Evolutionary conservation across 805 yeast species (phyloP).

Genomic region (Scheffersomyces lignosus): DNA sequence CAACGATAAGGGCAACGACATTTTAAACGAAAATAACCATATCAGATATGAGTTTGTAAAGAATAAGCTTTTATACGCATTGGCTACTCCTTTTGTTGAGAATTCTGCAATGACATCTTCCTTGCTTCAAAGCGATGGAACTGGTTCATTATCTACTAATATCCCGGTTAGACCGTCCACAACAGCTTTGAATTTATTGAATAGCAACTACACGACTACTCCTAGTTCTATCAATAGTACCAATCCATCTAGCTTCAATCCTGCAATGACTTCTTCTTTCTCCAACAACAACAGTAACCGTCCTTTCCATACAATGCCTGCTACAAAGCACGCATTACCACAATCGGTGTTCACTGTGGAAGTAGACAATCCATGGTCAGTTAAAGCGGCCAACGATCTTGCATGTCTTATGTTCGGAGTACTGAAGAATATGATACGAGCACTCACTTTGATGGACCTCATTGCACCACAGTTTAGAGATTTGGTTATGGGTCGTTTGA

Average conservation of each 20-base stretch:
- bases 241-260: slow-evolving; percentile 4
- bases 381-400: slow-evolving; percentile 84
- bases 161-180: slow-evolving; percentile 7
- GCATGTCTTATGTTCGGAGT: slow-evolving; percentile 88
- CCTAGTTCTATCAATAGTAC: too few species aligned
- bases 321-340: slow-evolving; percentile 70
- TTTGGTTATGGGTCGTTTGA: slow-evolving; percentile 61
- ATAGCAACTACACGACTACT: slow-evolving; percentile 5
- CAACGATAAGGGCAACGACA: slow-evolving; percentile 19
- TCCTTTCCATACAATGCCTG: slow-evolving; percentile 62
- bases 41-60: slow-evolving; percentile 23
- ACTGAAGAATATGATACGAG: slow-evolving; percentile 59
- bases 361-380: slow-evolving; percentile 70
- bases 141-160: slow-evolving; percentile 12
- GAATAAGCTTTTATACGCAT: slow-evolving; percentile 54
- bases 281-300: slow-evolving; percentile 26
- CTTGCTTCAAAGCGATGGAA: slow-evolving; percentile 15
- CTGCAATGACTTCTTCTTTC: slow-evolving; percentile 1
- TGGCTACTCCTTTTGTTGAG: slow-evolving; percentile 67
- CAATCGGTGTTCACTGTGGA: slow-evolving; percentile 86
- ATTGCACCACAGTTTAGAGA: slow-evolving; percentile 74
- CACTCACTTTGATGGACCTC: slow-evolving; percentile 69
- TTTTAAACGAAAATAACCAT: slow-evolving; percentile 2
- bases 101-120: slow-evolving; percentile 26
- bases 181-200: slow-evolving; percentile 30